Base-by-base conservation (phyloP, 768 basidiomycete genomes). In the Daedaleopsis sinensis region DNA sequence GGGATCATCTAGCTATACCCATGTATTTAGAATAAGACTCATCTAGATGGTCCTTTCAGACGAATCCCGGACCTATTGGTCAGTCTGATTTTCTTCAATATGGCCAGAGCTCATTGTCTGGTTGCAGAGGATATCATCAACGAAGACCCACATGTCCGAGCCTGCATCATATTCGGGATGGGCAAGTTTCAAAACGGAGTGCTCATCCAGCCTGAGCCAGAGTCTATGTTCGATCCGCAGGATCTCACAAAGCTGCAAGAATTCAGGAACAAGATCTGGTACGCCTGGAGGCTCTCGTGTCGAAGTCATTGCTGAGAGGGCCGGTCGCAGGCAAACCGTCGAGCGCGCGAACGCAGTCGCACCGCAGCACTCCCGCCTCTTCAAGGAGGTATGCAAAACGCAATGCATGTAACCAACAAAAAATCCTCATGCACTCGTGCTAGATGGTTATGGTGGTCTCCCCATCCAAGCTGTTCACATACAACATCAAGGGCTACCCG, bases 361-460 rank as follows among this genome's bases (percentile, higher is more conserved):
- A 0, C 81, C 82, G 12, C 68, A 72, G 21, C 80, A 82, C 64
- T 80, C 79, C 1, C 64, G 79, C 24, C 67, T 83, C 10, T 81
- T 81, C 70, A 81, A 81, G 62, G 80, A 82, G 76, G 80, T 80
- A 32, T 21, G 49, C 27, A 39, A 1, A 16, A 21, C 15, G 7
- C 38, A 23, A 8, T 12, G 2, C 1, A 16, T 9, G 6, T 6
- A 5, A 16, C 18, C n/a, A 5, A 11, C 16, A 39, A 24, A 9
- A 24, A 8, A 8, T 35, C n/a, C 35, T 8, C 21, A 13, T 5
- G 10, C 13, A 24, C 27, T 32, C 16, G 7, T 13, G 2, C 9
- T 19, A 76, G 75, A 75, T 75, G 74, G 73, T 78, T 24, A 50
- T 76, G 0, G 69, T 77, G 5, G 62, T 73, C 1, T 55, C 55